A percentile compares a stretch with the other conserved stretches of the same genome.
Evolutionary conservation across 1,139 yeast genomes (phyloP).

Genomic region (Debaryomycetaceae sp.): DNA sequence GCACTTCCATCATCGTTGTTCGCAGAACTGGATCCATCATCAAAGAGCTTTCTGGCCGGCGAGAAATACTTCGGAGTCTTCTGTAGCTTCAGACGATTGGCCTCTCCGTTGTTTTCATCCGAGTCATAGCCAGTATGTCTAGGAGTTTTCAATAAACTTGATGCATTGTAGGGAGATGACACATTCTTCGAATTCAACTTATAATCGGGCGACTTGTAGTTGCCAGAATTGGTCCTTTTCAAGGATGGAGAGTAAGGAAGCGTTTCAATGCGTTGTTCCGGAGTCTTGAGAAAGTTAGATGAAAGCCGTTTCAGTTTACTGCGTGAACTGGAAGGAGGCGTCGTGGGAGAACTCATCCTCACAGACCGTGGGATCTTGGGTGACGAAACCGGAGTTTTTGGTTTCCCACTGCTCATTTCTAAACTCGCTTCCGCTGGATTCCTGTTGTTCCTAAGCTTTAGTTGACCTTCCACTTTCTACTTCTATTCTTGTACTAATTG

Average conservation of each 20-base stretch:
- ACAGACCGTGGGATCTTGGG: constrained; percentile 20
- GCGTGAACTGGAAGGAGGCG: constrained; percentile 26
- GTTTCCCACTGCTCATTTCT: constrained; percentile 20
- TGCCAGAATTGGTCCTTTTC: constrained; percentile 32
- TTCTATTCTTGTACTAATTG: no score
- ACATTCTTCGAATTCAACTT: constrained; percentile 22
- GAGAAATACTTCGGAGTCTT: constrained; percentile 42
- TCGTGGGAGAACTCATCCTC: constrained; percentile 21
- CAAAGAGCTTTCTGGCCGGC: constrained; percentile 36
- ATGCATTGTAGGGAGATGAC: constrained; percentile 27
- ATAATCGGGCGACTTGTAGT: constrained; percentile 32
- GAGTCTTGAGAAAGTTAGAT: constrained; percentile 27
- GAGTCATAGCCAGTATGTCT: constrained; percentile 29
- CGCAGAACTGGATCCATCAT: constrained; percentile 15
- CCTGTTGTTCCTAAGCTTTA: neutral
- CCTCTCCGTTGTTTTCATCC: constrained; percentile 14
- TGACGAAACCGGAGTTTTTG: constrained; percentile 35
- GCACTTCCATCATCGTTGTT: constrained; percentile 4
- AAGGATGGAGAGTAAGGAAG: constrained; percentile 42
- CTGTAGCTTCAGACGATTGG: constrained; percentile 23
- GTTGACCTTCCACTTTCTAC: no score
- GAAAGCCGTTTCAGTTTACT: constrained; percentile 19
- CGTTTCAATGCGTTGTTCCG: constrained; percentile 22
- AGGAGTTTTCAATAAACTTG: constrained; percentile 35
- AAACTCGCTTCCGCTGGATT: no score